Evolutionary conservation across 345 rosid genomes (phyloP).

Genomic region (Iberis pinnata): DNA sequence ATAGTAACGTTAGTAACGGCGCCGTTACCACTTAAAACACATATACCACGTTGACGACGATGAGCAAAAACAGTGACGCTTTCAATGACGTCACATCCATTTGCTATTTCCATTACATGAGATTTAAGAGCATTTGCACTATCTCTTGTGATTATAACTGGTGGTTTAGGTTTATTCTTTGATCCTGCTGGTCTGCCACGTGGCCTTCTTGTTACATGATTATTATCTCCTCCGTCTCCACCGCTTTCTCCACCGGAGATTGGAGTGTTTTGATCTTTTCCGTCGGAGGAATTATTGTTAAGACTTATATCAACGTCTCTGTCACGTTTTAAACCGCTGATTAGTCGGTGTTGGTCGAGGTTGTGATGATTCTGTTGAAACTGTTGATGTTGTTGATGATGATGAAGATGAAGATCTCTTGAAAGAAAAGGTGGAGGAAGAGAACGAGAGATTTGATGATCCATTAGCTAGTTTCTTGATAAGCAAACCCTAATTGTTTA

Average conservation of each 20-base stretch:
- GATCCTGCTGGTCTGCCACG: conserved; percentile 88
- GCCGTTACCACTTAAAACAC: conserved; percentile 83
- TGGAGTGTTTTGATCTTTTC: conserved; percentile 34
- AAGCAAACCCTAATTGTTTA: conserved; percentile 20
- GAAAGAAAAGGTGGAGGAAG: conserved; percentile 83
- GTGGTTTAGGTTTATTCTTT: conserved; percentile 87
- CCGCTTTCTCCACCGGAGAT: conserved; percentile 27
- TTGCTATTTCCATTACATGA: conserved; percentile 82
- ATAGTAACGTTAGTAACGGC: conserved; percentile 77
- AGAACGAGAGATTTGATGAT: conserved; percentile 74
- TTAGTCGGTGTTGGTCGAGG: conserved; percentile 35
- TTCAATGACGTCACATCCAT: conserved; percentile 75
- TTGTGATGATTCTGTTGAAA: conserved; percentile 40
- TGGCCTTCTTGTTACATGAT: conserved; percentile 56
- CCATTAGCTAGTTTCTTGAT: conserved; percentile 38
- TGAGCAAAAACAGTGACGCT: conserved; percentile 69
- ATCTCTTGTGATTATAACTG: conserved; percentile 84
- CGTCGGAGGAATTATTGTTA: conserved; percentile 28
- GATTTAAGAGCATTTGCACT: conserved; percentile 95
- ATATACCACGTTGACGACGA: conserved; percentile 75
- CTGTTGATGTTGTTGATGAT: conserved; percentile 65
- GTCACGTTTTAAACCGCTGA: conserved; percentile 60
- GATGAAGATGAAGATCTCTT: conserved; percentile 73
- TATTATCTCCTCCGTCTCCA: conserved; percentile 37
- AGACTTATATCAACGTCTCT: conserved; percentile 39